Percentiles rank a stretch among this genome's conserved stretches.
Conservation (phyloP, 768 basidiomycete genomes). For the Boletus sp. region DNA sequence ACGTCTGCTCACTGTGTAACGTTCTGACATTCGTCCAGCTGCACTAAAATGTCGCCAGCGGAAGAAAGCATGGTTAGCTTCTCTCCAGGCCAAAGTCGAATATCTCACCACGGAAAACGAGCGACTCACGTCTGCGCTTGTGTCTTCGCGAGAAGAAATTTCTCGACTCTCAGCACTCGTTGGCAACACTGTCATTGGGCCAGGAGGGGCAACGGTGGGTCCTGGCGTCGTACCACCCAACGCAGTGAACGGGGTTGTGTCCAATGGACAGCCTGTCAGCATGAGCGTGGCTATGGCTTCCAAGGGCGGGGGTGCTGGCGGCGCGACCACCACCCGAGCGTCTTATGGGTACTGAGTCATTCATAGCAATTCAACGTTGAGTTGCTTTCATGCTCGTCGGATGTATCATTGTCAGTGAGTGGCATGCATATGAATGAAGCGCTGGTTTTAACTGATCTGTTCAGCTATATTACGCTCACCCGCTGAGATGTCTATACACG, state of each 20-base stretch:
- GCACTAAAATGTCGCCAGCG: conserved; percentile 98
- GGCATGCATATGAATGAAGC: background rate
- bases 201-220: conserved; percentile 30
- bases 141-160: conserved; percentile 89
- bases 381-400: conserved; percentile 4
- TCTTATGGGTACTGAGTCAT: conserved; percentile 41
- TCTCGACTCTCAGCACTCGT: conserved; percentile 75
- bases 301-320: conserved; percentile 35
- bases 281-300: conserved; percentile 42
- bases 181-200: conserved; percentile 58
- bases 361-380: background rate
- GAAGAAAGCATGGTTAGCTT: conserved; percentile 96
- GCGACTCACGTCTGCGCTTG: conserved; percentile 81
- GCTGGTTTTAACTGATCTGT: background rate
- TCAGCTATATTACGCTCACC: conserved; percentile 14
- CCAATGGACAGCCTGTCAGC: conserved; percentile 39
- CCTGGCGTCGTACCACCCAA: conserved; percentile 31
- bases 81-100: conserved; percentile 93
- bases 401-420: conserved; percentile 18
- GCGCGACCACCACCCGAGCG: conserved; percentile 31
- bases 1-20: background rate
- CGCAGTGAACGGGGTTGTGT: conserved; percentile 23
- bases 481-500: conserved; percentile 21
- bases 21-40: conserved; percentile 46
- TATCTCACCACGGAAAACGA: conserved; percentile 93